Evolutionary conservation across 2,329 filamentous ascomycete species (phyloP), one percentile per base, ranked within the genome.

Genomic region (Aspergillus niger): DNA sequence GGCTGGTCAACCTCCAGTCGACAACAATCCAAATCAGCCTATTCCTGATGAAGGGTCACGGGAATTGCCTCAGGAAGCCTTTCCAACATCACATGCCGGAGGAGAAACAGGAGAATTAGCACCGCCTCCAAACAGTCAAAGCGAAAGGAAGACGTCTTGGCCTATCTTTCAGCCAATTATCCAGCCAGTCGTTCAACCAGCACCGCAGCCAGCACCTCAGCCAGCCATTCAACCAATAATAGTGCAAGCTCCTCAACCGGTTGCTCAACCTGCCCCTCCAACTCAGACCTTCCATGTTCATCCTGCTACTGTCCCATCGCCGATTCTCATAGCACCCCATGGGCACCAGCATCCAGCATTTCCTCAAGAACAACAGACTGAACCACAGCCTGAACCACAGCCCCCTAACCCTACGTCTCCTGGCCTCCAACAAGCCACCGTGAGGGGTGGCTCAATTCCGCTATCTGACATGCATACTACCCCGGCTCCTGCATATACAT

Each of bases 321-420:
- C 85, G 2, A 85, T 86, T 0, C 83, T 85, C 1, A 86, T 88
- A 62, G 85, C 84, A 10, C 61, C 65, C 26, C 59, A 62, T 28
- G 68, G 68, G 1, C 69, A 71, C 51, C 70, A 83, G 51, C 88
- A 87, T 68, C 81, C 81, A 57, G 84, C 85, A 2, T 80, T 89
- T 3, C 82, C 87, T 6, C 82, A 86, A 0, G 80, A 78, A 2
- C 83, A 86, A 62, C 76, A 30, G 28, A 10, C 28, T 30, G 28
- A 30, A 11, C 28, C 28, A 10, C 20, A 78, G 0, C 57, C 58
- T 44, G 67, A 72, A 8, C 79, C 83, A 20, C 81, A 82, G 1
- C 86, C 87, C 5, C 86, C 88, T 0, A 83, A 83, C 0, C 86
- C 86, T 2, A 74, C 85, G 0, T 89, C 89, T 1, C 87, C 89